These are phyloP conservation scores for Chaetoceros muelleri DNA, from an alignment of 108 stramenopile species.

Conservation along the genomic window DNA sequence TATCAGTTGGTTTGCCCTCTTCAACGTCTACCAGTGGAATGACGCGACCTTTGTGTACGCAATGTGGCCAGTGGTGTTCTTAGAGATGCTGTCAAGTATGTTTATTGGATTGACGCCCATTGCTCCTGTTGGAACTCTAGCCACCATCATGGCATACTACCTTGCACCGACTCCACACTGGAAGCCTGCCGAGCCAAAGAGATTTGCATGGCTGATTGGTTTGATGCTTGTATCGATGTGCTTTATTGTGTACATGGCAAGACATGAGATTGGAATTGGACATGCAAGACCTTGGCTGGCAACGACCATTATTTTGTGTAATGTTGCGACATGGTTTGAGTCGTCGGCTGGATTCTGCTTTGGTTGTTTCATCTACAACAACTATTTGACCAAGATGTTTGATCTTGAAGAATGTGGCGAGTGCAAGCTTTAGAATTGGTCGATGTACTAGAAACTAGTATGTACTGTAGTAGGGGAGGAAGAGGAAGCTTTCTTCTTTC, in stretches of 20 bases:
- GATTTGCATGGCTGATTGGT: conserved; percentile 49
- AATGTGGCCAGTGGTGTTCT: conserved; percentile 26
- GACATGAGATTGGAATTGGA: conserved; percentile 14
- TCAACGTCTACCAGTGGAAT: conserved; percentile 36
- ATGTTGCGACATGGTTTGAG: conserved; percentile 42
- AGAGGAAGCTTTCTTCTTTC: no score
- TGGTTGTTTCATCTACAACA: conserved; percentile 49
- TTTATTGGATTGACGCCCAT: conserved; percentile 38
- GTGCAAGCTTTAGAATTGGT: conserved; percentile 46
- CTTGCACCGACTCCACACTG: conserved; percentile 24
- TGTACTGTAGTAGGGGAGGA: no score
- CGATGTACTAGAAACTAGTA: no score
- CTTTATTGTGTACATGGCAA: conserved; percentile 14
- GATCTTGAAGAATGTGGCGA: conserved; percentile 34
- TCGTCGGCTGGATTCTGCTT: conserved; percentile 34
- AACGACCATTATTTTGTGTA: conserved; percentile 21
- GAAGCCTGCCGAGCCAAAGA: conserved; percentile 45
- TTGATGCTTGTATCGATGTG: conserved; percentile 22
- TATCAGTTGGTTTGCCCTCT: conserved; percentile 43
- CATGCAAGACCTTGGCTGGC: conserved; percentile 11
- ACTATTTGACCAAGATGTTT: conserved; percentile 17
- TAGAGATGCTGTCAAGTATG: conserved; percentile 25
- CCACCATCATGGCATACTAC: conserved; percentile 18
- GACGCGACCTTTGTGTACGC: conserved; percentile 12
- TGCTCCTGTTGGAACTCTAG: conserved; percentile 32